Conservation (phyloP, 805 yeast genomes). For the Metschnikowia hibisci region DNA sequence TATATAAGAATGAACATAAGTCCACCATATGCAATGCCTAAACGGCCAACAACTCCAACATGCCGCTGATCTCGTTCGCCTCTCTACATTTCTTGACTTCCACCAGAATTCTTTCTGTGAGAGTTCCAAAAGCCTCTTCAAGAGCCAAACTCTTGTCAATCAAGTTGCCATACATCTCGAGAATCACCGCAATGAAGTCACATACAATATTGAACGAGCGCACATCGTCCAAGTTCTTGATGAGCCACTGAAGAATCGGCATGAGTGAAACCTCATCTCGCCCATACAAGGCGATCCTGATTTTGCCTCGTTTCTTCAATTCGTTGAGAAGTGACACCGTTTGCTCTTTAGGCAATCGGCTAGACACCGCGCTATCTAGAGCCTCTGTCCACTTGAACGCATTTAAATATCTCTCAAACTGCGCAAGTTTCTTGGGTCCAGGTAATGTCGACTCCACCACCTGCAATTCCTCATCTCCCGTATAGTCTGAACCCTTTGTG, state of each 20-base stretch:
- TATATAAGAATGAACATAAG: slow-evolving; percentile 1
- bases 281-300: slow-evolving; percentile 71
- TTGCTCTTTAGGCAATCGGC: slow-evolving; percentile 75
- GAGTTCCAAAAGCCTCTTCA: slow-evolving; percentile 62
- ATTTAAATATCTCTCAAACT: slow-evolving; percentile 78
- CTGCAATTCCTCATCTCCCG: slow-evolving; percentile 82
- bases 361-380: slow-evolving; percentile 75
- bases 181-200: slow-evolving; percentile 62
- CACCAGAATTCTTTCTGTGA: slow-evolving; percentile 56
- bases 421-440: slow-evolving; percentile 58
- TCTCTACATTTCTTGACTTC: slow-evolving; percentile 81
- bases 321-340: slow-evolving; percentile 83
- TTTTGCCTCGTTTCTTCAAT: slow-evolving; percentile 83
- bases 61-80: slow-evolving; percentile 87
- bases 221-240: slow-evolving; percentile 73
- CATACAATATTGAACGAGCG: slow-evolving; percentile 60
- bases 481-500: slow-evolving; percentile 88
- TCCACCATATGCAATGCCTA: slow-evolving; percentile 18
- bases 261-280: slow-evolving; percentile 85
- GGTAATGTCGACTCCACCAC: slow-evolving; percentile 56
- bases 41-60: slow-evolving; percentile 78
- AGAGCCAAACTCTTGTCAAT: slow-evolving; percentile 73
- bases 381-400: slow-evolving; percentile 94
- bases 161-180: slow-evolving; percentile 72
- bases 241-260: slow-evolving; percentile 83